Base-by-base conservation (phyloP, 2,329 filamentous ascomycete species). In the Fusarium floridanum region DNA sequence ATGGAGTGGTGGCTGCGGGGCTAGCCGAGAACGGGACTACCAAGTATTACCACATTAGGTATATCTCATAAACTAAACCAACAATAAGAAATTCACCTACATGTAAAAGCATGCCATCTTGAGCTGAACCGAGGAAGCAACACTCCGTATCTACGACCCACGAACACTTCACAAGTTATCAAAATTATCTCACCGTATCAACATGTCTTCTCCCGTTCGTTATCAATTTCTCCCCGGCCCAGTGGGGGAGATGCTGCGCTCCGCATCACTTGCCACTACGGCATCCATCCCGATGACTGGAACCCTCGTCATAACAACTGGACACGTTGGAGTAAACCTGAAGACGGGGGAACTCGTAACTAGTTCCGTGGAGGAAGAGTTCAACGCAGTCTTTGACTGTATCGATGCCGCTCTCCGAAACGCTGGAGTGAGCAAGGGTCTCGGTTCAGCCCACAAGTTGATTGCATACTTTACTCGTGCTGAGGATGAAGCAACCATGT, bases 331-430 rank as follows among this genome's bases (percentile, higher is more conserved):
- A 6, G 63, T 75, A 11, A 56, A 73, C 32, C 57, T 73, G 17
- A 59, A 68, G 32, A 75, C 71, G 1, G 73, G 73, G 8, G 37
- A 69, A 34, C 61, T 75, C 9, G 71, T 73, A 1, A 72, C 68
- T 12, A 56, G 56, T 12, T 67, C 65, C 12, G 60, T 64, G 9
- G 48, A 71, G 4, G 71, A 45, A 20, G 71, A 75, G 10, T 75
- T 75, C 39, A 66, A 68, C 24, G 73, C 73, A 20, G 32, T 75
- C 6, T 66, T 73, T 34, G 53, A 73, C 45, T 75, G 73, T 48
- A 66, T 75, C 3, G 68, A 75, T 16, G 71, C 73, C 7, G 73
- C 71, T n/a, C 61, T 75, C 3, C 59, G 45, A 10, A 69, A 73
- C 24, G 73, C 61, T 5, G 73, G 71, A 9, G 73, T 72, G n/a